Evolutionary conservation across 2,329 filamentous ascomycete species (phyloP).

Genomic region (Chaetomium globosum): DNA sequence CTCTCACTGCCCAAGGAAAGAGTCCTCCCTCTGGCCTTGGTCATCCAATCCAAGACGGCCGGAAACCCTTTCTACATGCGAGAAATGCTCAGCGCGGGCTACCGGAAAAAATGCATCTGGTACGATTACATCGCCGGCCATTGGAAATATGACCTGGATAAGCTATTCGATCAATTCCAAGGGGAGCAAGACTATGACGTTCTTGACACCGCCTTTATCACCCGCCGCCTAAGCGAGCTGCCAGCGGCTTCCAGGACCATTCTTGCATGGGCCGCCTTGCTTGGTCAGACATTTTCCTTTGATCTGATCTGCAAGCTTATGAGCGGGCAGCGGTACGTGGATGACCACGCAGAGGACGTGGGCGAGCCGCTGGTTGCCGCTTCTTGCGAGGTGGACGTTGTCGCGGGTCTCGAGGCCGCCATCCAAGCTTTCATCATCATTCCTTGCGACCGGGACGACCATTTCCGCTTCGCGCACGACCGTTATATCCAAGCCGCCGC

Average conservation of each 20-base stretch:
- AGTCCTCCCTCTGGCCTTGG: conserved; percentile 74
- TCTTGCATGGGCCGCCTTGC: conserved; percentile 80
- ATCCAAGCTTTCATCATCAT: conserved; percentile 80
- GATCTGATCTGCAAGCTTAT: conserved; percentile 76
- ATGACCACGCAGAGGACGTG: conserved; percentile 44
- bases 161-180: conserved; percentile 81
- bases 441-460: conserved; percentile 79
- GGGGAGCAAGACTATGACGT: conserved; percentile 77
- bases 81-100: conserved; percentile 85
- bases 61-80: conserved; percentile 91
- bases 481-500: conserved; percentile 77
- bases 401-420: conserved; percentile 79
- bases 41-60: conserved; percentile 84
- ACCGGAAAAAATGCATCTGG: conserved; percentile 84
- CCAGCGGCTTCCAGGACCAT: conserved; percentile 74
- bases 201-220: conserved; percentile 80
- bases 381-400: conserved; percentile 67
- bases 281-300: conserved; percentile 85
- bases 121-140: conserved; percentile 82
- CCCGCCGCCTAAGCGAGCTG: conserved; percentile 74
- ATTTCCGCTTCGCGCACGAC: conserved; percentile 87
- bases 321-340: conserved; percentile 66
- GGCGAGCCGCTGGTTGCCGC: conserved; percentile 46
- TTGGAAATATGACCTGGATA: conserved; percentile 86
- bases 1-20: conserved; percentile 74